A percentile compares a stretch with the other conserved stretches of the same genome.
phyloP scores from a whole-genome alignment of 73 alveolate species.

The Tetrahymena elliotti region DNA sequence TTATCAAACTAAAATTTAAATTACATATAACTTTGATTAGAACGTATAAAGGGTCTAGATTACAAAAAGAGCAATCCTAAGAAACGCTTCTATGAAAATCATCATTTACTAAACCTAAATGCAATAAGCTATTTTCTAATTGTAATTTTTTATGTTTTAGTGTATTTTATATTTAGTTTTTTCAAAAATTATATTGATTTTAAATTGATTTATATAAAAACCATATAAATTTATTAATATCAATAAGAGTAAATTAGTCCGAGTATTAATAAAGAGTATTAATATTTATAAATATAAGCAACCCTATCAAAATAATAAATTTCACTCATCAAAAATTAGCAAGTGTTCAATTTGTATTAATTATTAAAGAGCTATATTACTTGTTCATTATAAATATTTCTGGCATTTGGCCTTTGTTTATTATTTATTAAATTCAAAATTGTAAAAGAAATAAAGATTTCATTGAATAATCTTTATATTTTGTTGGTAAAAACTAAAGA shows the following conservation, averaged over 20 bases:
- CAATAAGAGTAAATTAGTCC: not conserved
- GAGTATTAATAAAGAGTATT: no score
- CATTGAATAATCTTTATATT: no score
- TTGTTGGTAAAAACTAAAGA: no score
- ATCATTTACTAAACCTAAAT: not conserved
- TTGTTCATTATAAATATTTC: not conserved
- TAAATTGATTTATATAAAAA: not conserved
- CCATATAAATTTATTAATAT: not conserved
- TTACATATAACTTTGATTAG: not conserved
- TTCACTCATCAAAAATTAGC: not conserved
- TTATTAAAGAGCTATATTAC: not conserved
- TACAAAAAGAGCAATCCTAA: not conserved
- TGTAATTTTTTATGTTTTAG: no score
- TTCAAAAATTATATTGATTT: not conserved
- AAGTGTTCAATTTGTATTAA: no score
- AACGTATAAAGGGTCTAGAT: not conserved
- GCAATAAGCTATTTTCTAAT: not conserved
- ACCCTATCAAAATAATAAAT: not conserved
- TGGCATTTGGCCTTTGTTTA: not conserved
- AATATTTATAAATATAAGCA: not conserved
- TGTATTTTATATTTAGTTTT: no score
- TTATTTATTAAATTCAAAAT: no score
- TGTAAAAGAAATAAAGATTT: no score
- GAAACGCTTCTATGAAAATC: not conserved
- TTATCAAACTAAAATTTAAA: no score